These are phyloP conservation scores for Fusarium stilboides DNA, from an alignment of 2,329 filamentous ascomycete species.

Conservation along the genomic window DNA sequence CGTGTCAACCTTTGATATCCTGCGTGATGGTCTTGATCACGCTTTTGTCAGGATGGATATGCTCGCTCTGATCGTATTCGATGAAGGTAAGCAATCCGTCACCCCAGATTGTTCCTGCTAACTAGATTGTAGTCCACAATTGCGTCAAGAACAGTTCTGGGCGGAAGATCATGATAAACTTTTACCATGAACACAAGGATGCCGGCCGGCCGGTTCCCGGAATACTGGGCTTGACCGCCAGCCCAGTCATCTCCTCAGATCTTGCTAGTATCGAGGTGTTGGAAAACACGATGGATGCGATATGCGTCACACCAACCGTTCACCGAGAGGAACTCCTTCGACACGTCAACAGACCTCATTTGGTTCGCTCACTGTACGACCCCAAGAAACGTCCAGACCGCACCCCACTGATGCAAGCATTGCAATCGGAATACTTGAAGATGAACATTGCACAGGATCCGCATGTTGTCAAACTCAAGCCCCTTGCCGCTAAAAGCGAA, in stretches of 20 bases:
- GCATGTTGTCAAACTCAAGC: constrained; percentile 63
- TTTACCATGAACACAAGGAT: constrained; percentile 71
- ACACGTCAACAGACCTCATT: constrained; percentile 76
- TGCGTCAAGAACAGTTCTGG: constrained; percentile 76
- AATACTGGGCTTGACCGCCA: constrained; percentile 86
- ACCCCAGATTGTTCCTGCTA: not conserved
- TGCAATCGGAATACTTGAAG: constrained; percentile 58
- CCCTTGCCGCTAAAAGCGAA: constrained; percentile 57
- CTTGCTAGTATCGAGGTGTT: constrained; percentile 70
- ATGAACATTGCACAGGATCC: constrained; percentile 76
- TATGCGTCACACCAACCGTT: constrained; percentile 76
- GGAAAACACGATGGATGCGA: constrained; percentile 79
- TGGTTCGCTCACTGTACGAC: constrained; percentile 59
- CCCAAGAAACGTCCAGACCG: constrained; percentile 15
- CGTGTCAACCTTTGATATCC: constrained; percentile 82
- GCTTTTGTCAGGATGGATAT: constrained; percentile 77
- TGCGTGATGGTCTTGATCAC: constrained; percentile 81
- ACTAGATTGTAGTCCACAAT: constrained; percentile 74
- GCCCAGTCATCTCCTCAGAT: constrained; percentile 76
- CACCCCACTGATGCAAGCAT: constrained; percentile 59
- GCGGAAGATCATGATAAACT: constrained; percentile 79
- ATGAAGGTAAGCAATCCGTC: constrained; percentile 75
- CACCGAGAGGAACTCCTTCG: constrained; percentile 79
- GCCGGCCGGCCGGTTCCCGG: constrained; percentile 66
- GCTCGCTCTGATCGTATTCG: constrained; percentile 81